phyloP scores from a whole-genome alignment of 257 asterid genomes.

The Fraxinus americana region DNA sequence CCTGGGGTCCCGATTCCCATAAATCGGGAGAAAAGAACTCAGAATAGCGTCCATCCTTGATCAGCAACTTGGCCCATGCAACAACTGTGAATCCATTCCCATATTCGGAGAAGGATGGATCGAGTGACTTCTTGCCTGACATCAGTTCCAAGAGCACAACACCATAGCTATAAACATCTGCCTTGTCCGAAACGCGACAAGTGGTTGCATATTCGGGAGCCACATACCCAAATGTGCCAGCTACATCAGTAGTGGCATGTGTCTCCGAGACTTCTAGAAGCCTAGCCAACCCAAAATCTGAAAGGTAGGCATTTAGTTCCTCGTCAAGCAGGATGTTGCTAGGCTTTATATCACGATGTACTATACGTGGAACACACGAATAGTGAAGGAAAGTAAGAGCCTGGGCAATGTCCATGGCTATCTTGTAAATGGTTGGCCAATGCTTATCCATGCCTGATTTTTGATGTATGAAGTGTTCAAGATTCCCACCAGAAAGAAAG shows the following conservation, averaged over 20 bases:
- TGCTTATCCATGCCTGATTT: conserved; percentile 66
- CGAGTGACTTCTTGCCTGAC: conserved; percentile 85
- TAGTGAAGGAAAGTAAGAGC: conserved; percentile 82
- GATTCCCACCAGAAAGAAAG: conserved; percentile 80
- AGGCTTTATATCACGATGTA: conserved; percentile 84
- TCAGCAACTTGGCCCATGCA: conserved; percentile 65
- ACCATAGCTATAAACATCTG: conserved; percentile 87
- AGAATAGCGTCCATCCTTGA: conserved; percentile 33
- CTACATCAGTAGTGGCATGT: conserved; percentile 88
- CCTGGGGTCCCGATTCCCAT: conserved; percentile 88
- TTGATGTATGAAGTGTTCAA: conserved; percentile 80
- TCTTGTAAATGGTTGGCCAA: conserved; percentile 40
- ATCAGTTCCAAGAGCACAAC: conserved; percentile 83
- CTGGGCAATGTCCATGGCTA: conserved; percentile 76
- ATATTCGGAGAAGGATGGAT: conserved; percentile 85
- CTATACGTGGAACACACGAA: conserved; percentile 80
- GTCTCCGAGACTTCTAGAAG: conserved; percentile 79
- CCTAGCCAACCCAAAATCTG: conserved; percentile 84
- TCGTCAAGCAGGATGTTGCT: conserved; percentile 84
- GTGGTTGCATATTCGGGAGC: conserved; percentile 95
- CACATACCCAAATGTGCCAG: conserved; percentile 89
- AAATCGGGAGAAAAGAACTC: conserved; percentile 80
- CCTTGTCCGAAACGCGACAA: conserved; percentile 90
- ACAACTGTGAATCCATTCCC: conserved; percentile 84
- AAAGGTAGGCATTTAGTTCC: conserved; percentile 73